phyloP scores from a whole-genome alignment of 1,139 yeast genomes.

The Hanseniaspora gamundiae region DNA sequence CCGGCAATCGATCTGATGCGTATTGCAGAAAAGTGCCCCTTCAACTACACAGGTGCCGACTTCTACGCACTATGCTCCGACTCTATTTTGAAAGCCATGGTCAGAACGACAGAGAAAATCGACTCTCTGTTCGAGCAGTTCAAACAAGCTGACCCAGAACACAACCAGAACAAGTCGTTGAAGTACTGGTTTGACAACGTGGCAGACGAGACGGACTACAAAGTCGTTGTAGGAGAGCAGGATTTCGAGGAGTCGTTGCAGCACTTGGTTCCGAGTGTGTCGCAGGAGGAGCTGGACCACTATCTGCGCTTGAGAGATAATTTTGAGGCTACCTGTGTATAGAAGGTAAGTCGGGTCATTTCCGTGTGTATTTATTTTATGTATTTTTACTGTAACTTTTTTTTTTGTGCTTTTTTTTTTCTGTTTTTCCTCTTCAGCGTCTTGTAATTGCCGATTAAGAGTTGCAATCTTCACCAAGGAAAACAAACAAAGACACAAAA shows the following conservation, averaged over 20 bases:
- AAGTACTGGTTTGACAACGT: conserved; percentile 89
- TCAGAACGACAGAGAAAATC: conserved; percentile 66
- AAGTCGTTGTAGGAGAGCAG: conserved; percentile 52
- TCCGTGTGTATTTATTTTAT: too few relatives aligned
- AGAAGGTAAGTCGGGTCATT: too few relatives aligned
- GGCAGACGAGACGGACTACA: conserved; percentile 54
- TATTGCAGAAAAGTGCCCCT: conserved; percentile 69
- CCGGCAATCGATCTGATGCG: conserved; percentile 44
- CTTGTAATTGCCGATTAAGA: background rate
- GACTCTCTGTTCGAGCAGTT: conserved; percentile 49
- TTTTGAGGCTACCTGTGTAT: conserved; percentile 37
- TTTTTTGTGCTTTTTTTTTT: background rate
- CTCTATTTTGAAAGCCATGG: conserved; percentile 92
- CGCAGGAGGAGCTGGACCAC: conserved; percentile 76
- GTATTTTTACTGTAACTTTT: too few relatives aligned
- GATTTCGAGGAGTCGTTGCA: conserved; percentile 69
- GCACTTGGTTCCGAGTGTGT: conserved; percentile 73
- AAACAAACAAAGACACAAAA: background rate
- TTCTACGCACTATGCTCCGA: conserved; percentile 92
- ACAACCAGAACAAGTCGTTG: conserved; percentile 31
- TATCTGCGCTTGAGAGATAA: conserved; percentile 64
- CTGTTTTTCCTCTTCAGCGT: background rate
- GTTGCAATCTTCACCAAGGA: background rate
- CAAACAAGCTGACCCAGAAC: conserved; percentile 32
- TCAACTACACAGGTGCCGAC: conserved; percentile 93